Conservation (phyloP, 164 flowering plant species). For the Aristolochia fimbriata region DNA sequence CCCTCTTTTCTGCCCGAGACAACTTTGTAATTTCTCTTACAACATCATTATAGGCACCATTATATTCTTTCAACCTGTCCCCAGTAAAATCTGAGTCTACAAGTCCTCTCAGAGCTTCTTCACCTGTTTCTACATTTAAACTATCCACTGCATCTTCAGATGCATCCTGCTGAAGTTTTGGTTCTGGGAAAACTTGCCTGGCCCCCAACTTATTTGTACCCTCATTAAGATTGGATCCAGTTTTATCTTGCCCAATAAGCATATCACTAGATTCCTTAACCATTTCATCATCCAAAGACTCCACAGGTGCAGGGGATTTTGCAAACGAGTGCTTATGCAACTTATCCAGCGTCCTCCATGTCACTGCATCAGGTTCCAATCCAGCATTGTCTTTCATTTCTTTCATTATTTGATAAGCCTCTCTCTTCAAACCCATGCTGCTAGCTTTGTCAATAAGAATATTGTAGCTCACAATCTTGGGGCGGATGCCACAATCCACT, state of each 20-base stretch:
- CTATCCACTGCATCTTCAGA: background rate
- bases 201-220: background rate
- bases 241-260: slow-evolving; percentile 6
- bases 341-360: slow-evolving; percentile 87
- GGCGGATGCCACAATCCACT: slow-evolving; percentile 59
- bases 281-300: slow-evolving; percentile 1
- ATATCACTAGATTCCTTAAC: background rate
- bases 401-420: slow-evolving; percentile 64
- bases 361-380: slow-evolving; percentile 65
- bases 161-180: background rate
- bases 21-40: background rate
- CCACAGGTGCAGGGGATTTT: slow-evolving; percentile 2
- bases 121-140: background rate
- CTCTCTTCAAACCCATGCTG: slow-evolving; percentile 56
- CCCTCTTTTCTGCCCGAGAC: slow-evolving; percentile 1
- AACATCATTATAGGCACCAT: background rate
- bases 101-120: background rate
- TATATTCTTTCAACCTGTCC: background rate
- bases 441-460: slow-evolving; percentile 65
- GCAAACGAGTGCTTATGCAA: slow-evolving; percentile 32
- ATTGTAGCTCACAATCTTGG: slow-evolving; percentile 64
- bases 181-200: background rate
- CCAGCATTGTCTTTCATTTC: slow-evolving; percentile 77
- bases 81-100: background rate
- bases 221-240: background rate